Evolutionary conservation across 306 rosid genomes (phyloP), one percentile per base, ranked within the genome.

Genomic region (Acacia crassicarpa): DNA sequence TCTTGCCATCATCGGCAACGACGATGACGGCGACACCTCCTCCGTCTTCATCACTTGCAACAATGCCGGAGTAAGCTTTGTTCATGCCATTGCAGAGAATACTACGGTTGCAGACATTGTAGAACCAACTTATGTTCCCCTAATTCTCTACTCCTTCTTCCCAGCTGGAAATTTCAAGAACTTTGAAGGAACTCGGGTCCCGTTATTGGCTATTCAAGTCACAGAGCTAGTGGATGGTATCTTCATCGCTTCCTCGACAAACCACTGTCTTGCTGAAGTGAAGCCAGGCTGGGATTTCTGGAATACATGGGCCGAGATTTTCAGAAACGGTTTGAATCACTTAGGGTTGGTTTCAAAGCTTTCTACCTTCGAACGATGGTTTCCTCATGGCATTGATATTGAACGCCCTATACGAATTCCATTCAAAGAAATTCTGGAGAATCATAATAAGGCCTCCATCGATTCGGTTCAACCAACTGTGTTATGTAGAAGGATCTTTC

Each of bases 141-240:
- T 0, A 2, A 9, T 58, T 58, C 15, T 58, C 14, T 30, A 72
- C 79, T 53, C 79, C 78, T 9, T 68, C 67, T 86, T 75, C 78
- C 81, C 74, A 66, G 22, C 3, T 0, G 13, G 14, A 0, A 8
- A 58, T n/a, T 2, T 22, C 14, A n/a, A 22, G 65, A 58, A 22
- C 32, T 58, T 58, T 22, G 30, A 58, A 58, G 65, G 14, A 22
- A 58, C 6, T n/a, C 27, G 2, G 15, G 5, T 58, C 5, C 65
- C 65, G 10, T 2, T 58, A 22, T 9, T 58, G 65, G 65, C 5
- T 0, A 5, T 58, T 3, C 65, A 58, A 58, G 65, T 58, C 32
- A 58, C 32, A 2, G 65, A 58, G 65, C 30, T 58, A 2, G 32
- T 58, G 27, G 65, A 58, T 20, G 65, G 65, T 14, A n/a, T 58